Conservation (phyloP, 129 eudicot genomes). For the Daucus carota region DH1_v3.0 NC_030386.2:29377001-29377500, state of each 20-base stretch:
- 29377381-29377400: neutral
- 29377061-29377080: neutral
- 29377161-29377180: conserved; percentile 78
- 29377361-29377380: neutral
- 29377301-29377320: too few relatives aligned
- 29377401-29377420: neutral
- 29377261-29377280: neutral
- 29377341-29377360: neutral
- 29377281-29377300: neutral
- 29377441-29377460: neutral
- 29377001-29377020: neutral
- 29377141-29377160: conserved; percentile 59
- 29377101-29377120: neutral
- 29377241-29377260: neutral
- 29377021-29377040: neutral
- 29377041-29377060: neutral
- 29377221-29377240: conserved; percentile 28
- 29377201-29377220: conserved; percentile 89
- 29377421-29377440: neutral
- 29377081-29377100: neutral
- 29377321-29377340: neutral
- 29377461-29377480: neutral
- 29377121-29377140: neutral
- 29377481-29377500: neutral
- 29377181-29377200: conserved; percentile 94